phyloP scores from a whole-genome alignment of 1,284 basidiomycete genomes.

The Ustilago nuda region DNA sequence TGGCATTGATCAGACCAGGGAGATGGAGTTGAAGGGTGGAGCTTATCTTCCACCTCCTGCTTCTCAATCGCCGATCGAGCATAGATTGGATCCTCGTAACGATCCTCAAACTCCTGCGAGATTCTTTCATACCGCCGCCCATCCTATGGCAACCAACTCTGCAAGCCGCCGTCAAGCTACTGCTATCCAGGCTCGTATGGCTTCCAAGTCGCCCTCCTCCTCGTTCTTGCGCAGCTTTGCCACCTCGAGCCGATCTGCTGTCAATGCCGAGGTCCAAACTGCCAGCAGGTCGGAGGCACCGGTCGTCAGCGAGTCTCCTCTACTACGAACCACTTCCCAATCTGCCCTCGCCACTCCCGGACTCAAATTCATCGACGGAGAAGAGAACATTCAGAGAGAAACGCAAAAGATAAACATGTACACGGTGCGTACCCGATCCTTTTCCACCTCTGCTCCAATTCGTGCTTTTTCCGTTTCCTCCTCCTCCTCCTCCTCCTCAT shows the following conservation, averaged over 20 bases:
- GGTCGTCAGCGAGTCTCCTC: constrained; percentile 38
- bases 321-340: constrained; percentile 52
- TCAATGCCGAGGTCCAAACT: constrained; percentile 37
- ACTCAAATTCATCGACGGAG: constrained; percentile 52
- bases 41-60: constrained; percentile 50
- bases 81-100: constrained; percentile 62
- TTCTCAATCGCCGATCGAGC: constrained; percentile 52
- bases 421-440: constrained; percentile 61
- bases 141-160: constrained; percentile 33
- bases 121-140: constrained; percentile 45
- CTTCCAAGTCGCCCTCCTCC: constrained; percentile 22
- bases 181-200: constrained; percentile 40
- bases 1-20: constrained; percentile 56
- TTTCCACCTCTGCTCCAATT: constrained; percentile 26
- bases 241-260: constrained; percentile 38
- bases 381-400: constrained; percentile 55
- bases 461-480: constrained; percentile 19
- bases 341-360: constrained; percentile 56
- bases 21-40: constrained; percentile 55
- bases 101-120: constrained; percentile 41
- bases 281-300: constrained; percentile 40
- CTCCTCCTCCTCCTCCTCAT: constrained; percentile 7
- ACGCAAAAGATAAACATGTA: constrained; percentile 66
- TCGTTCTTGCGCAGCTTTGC: constrained; percentile 54
- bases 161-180: constrained; percentile 41